These are phyloP conservation scores for Neurospora sp. DNA, from an alignment of 495 filamentous ascomycete species.

Conservation along the genomic window DNA sequence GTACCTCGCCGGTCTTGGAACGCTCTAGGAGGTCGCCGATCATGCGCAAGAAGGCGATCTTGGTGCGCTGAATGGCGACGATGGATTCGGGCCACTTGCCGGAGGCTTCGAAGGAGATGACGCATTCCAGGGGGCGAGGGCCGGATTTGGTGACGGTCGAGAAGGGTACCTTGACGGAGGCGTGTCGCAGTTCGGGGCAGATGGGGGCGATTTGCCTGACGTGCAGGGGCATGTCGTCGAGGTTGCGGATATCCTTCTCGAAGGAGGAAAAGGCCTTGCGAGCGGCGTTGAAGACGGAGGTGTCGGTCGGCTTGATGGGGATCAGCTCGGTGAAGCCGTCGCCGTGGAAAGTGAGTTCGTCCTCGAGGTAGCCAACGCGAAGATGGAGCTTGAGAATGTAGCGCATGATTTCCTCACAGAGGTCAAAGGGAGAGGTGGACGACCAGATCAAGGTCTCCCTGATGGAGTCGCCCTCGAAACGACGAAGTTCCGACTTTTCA, in stretches of 20 bases:
- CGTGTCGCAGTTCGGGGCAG: conserved; percentile 60
- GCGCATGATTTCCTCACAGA: conserved; percentile 69
- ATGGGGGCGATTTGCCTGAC: conserved; percentile 67
- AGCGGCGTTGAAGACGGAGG: conserved; percentile 41
- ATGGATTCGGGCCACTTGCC: conserved; percentile 89
- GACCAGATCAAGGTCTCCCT: conserved; percentile 78
- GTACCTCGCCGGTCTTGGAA: conserved; percentile 36
- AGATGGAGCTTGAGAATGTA: conserved; percentile 60
- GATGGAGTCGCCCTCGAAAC: conserved; percentile 65
- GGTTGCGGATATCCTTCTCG: conserved; percentile 57
- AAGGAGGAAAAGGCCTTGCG: conserved; percentile 55
- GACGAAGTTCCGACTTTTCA: conserved; percentile 59
- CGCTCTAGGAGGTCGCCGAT: conserved; percentile 60
- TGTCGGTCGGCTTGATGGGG: conserved; percentile 30
- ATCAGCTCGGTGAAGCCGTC: conserved; percentile 51
- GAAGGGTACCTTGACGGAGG: conserved; percentile 47
- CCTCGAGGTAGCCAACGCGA: conserved; percentile 31
- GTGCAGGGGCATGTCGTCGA: conserved; percentile 73
- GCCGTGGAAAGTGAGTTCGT: conserved; percentile 48
- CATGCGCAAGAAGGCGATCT: conserved; percentile 81
- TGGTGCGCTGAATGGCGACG: conserved; percentile 81
- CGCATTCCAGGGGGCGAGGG: conserved; percentile 44
- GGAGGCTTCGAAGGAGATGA: conserved; percentile 88
- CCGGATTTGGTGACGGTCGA: conserved; percentile 28
- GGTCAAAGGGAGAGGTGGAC: conserved; percentile 42